Evolutionary conservation across 441 rosid species (phyloP).

Genomic region (Omphalea diandra): DNA sequence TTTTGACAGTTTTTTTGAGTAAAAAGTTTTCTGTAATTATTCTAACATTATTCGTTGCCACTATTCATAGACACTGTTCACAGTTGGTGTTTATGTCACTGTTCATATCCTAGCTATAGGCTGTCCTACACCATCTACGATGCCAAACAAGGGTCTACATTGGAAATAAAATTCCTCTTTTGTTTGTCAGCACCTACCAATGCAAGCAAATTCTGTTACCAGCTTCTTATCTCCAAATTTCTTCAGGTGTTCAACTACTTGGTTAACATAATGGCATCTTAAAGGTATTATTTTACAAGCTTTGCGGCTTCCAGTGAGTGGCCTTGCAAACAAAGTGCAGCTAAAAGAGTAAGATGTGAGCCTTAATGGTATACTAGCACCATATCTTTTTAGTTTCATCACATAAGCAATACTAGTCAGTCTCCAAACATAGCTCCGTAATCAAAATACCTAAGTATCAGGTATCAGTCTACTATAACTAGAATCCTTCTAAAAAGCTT

Average conservation of each 20-base stretch:
- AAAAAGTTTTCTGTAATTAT: no score
- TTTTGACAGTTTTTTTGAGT: no score
- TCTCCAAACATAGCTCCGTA: constrained; percentile 50
- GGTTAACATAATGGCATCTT: constrained; percentile 34
- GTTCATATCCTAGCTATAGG: no score
- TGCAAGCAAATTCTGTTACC: constrained; percentile 32
- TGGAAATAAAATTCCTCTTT: not conserved
- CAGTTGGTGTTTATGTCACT: no score
- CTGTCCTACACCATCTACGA: no score
- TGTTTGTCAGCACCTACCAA: constrained; percentile 25
- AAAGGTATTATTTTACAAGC: constrained; percentile 48
- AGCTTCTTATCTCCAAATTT: constrained; percentile 52
- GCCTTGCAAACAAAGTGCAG: constrained; percentile 47
- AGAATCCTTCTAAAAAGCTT: constrained; percentile 49
- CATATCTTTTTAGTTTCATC: constrained; percentile 51
- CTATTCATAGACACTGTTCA: no score
- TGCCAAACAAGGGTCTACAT: not conserved
- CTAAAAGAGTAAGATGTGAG: constrained; percentile 53
- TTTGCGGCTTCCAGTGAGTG: constrained; percentile 57
- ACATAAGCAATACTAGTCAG: constrained; percentile 51
- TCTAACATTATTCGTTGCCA: no score
- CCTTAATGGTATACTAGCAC: constrained; percentile 46
- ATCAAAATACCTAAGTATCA: constrained; percentile 62
- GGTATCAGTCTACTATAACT: constrained; percentile 50
- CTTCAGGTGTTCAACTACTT: constrained; percentile 41